phyloP scores from a whole-genome alignment of 1,284 basidiomycete genomes.

The Irpex sp. region DNA sequence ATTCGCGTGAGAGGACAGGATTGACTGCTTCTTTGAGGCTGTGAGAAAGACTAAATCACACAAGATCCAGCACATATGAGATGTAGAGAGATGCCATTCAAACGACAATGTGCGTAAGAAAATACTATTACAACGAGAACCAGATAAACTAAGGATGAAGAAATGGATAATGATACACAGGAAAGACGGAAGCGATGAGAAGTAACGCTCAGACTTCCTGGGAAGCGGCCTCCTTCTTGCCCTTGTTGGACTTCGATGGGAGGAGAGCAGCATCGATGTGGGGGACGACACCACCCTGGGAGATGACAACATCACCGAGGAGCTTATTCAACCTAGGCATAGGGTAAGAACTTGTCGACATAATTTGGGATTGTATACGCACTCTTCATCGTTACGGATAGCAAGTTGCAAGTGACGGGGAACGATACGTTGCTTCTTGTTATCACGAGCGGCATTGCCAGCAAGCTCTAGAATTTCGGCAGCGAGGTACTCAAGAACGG shows the following conservation, averaged over 20 bases:
- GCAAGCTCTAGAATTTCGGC: conserved; percentile 92
- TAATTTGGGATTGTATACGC: too few relatives aligned
- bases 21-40: not conserved
- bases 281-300: conserved; percentile 89
- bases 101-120: not conserved
- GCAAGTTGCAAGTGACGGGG: conserved; percentile 91
- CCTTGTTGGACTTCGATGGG: conserved; percentile 72
- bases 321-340: conserved; percentile 78
- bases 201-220: conserved; percentile 42
- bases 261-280: conserved; percentile 65
- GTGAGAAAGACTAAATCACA: not conserved
- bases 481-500: conserved; percentile 86
- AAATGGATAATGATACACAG: not conserved
- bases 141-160: not conserved
- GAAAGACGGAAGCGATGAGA: not conserved
- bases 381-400: conserved; percentile 90
- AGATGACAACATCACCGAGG: conserved; percentile 86
- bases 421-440: conserved; percentile 91
- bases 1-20: not conserved
- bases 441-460: conserved; percentile 84
- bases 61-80: not conserved
- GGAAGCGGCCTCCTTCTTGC: conserved; percentile 54
- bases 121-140: conserved; percentile 6
- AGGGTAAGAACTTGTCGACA: too few relatives aligned
- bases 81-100: conserved; percentile 1